These are phyloP conservation scores for Cercospora zeae-maydis DNA, from an alignment of 2,329 filamentous ascomycete genomes.

Conservation along the genomic window DNA sequence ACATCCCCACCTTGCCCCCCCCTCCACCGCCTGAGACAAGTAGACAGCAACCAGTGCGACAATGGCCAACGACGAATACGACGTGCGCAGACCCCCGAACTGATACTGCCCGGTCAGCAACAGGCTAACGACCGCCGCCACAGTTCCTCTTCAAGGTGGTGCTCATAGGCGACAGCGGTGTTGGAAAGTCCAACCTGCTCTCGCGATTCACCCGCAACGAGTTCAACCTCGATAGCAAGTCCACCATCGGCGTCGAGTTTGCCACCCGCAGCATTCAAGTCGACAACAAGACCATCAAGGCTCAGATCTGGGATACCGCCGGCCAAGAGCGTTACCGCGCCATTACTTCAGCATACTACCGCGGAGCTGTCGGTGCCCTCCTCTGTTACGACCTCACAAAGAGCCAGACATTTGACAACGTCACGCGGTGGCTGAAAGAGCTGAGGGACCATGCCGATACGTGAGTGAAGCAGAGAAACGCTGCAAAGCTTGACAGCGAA, in stretches of 20 bases:
- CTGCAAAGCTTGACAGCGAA: background rate
- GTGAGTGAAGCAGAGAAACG: slow-evolving; percentile 61
- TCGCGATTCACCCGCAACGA: slow-evolving; percentile 98
- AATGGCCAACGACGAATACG: slow-evolving; percentile 99
- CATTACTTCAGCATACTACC: slow-evolving; percentile 86
- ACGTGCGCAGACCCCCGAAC: slow-evolving; percentile 40
- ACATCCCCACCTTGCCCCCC: slow-evolving; percentile 2
- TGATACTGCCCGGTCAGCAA: background rate
- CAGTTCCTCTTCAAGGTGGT: slow-evolving; percentile 99
- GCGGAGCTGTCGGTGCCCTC: slow-evolving; percentile 91
- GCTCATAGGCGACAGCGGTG: slow-evolving; percentile 97
- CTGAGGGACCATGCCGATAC: slow-evolving; percentile 95
- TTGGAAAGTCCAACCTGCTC: slow-evolving; percentile 99
- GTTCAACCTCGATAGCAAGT: slow-evolving; percentile 99
- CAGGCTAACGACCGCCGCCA: slow-evolving; percentile 18
- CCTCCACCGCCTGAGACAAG: slow-evolving; percentile 9
- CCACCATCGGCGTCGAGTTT: slow-evolving; percentile 98
- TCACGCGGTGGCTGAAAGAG: slow-evolving; percentile 98
- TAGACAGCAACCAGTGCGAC: slow-evolving; percentile 37
- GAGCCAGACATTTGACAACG: slow-evolving; percentile 28
- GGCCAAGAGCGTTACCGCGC: slow-evolving; percentile 98
- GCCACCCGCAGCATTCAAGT: slow-evolving; percentile 98
- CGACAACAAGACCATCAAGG: slow-evolving; percentile 99
- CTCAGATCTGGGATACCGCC: slow-evolving; percentile 99
- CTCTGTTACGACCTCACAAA: slow-evolving; percentile 70